A percentile compares a stretch with the other conserved stretches of the same genome.
phyloP scores from a whole-genome alignment of 768 basidiomycete genomes.

The Tricholoma furcatifolium region DNA sequence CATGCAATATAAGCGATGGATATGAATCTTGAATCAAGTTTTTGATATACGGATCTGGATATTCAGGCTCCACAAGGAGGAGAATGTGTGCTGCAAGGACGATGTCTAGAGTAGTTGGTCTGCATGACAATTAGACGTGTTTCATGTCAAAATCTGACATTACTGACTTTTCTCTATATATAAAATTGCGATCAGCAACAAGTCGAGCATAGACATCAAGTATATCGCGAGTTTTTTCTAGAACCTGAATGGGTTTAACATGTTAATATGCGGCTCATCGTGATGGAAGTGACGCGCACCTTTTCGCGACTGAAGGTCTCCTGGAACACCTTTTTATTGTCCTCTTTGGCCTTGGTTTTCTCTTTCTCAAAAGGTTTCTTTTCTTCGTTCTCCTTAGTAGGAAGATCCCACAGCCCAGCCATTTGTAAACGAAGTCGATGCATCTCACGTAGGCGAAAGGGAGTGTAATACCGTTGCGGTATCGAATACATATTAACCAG shows the following conservation, averaged over 20 bases:
- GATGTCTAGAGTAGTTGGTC: conserved; percentile 64
- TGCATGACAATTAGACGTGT: conserved; percentile 23
- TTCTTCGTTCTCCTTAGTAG: conserved; percentile 37
- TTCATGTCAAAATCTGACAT: neutral
- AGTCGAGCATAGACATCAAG: conserved; percentile 61
- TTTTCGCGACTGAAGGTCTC: conserved; percentile 65
- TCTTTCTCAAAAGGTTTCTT: conserved; percentile 41
- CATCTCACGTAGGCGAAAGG: conserved; percentile 55
- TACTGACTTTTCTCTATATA: conserved; percentile 50
- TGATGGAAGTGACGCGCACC: conserved; percentile 33
- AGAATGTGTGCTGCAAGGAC: conserved; percentile 68
- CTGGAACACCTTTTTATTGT: conserved; percentile 38
- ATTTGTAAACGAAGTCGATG: conserved; percentile 60
- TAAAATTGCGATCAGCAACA: conserved; percentile 47
- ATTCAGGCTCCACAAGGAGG: conserved; percentile 55
- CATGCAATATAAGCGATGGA: conserved; percentile 56
- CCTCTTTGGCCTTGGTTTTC: conserved; percentile 28
- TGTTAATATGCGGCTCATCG: neutral
- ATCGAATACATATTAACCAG: conserved; percentile 58
- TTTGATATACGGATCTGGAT: conserved; percentile 59
- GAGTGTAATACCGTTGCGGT: conserved; percentile 76
- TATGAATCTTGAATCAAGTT: conserved; percentile 55
- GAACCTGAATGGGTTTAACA: conserved; percentile 36
- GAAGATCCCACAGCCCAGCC: conserved; percentile 59
- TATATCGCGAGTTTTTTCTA: conserved; percentile 54